Evolutionary conservation across 2,329 filamentous ascomycete species (phyloP), one percentile per base, ranked within the genome.

Genomic region (Fusarium citri): DNA sequence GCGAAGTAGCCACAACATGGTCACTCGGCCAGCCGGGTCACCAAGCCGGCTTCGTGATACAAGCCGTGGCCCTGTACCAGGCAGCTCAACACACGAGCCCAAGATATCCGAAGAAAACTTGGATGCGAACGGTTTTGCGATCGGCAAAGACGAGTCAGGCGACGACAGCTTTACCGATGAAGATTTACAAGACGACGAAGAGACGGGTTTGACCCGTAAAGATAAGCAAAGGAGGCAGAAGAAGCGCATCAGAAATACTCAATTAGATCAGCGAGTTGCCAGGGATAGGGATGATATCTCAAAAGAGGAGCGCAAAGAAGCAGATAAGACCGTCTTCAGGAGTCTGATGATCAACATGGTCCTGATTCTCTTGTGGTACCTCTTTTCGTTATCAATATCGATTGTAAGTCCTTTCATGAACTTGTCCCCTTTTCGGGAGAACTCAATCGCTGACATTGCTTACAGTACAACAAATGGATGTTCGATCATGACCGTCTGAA

Each of bases 401-500:
- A 87, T 98, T 74, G 92, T 95, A 86, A 83, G 91, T 84, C 42
- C 42, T 54, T 30, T 30, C 42, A 18, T 23, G 28, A 15, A 7
- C 15, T n/a, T 25, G 12, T 22, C 22, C 26, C 40, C 41, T 51
- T 57, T 46, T 41, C 26, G 47, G 31, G n/a, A 18, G 26, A 26
- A 25, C 25, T 25, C 23, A 22, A 34, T 34, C 69, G 47, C 73
- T 78, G 56, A 77, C 74, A 46, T 49, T 23, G 23, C 18, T 42
- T 16, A 28, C 71, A 96, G 91, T 99, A 98, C 85, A 99, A 99
- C 87, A 98, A 98, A 83, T 98, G 96, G 96, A 98, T 99, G 95
- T 98, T 99, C 82, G 92, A 93, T 76, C 87, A 91, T 66, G 87
- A 91, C 72, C 89, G 92, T 72, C 88, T 97, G 73, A 91, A 98